A percentile compares a stretch with the other conserved stretches of the same genome.
These are phyloP conservation scores for Lachancea fermentati DNA, from an alignment of 805 yeast species.

Conservation along the genomic window DNA sequence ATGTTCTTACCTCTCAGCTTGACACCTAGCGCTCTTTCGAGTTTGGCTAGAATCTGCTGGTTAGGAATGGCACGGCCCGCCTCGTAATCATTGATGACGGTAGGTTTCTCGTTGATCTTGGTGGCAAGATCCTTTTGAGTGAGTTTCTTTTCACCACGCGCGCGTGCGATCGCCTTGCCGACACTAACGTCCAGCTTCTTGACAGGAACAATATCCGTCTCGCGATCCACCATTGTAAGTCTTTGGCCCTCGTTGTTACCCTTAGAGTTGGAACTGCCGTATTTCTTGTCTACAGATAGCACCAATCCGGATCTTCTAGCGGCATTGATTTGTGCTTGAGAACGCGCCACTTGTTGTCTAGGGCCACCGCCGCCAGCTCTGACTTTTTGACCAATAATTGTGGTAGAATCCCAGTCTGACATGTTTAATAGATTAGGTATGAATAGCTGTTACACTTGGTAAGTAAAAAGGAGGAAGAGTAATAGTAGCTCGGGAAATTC, in stretches of 20 bases:
- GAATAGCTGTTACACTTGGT: background rate
- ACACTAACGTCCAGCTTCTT: slow-evolving; percentile 79
- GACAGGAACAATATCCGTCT: slow-evolving; percentile 89
- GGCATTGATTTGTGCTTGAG: slow-evolving; percentile 74
- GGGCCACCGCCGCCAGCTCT: slow-evolving; percentile 88
- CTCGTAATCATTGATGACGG: slow-evolving; percentile 91
- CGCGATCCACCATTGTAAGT: slow-evolving; percentile 86
- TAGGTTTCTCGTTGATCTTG: slow-evolving; percentile 92
- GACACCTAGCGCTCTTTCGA: slow-evolving; percentile 91
- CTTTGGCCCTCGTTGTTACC: slow-evolving; percentile 90
- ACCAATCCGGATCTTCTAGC: slow-evolving; percentile 92
- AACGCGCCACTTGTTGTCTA: slow-evolving; percentile 73
- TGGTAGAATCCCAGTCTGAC: slow-evolving; percentile 90
- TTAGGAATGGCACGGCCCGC: slow-evolving; percentile 95
- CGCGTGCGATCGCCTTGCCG: slow-evolving; percentile 81
- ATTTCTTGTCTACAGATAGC: slow-evolving; percentile 89
- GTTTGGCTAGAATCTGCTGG: slow-evolving; percentile 87
- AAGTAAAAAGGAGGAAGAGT: background rate
- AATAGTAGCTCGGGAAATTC: background rate
- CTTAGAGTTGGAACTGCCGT: slow-evolving; percentile 57
- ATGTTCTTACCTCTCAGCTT: slow-evolving; percentile 94
- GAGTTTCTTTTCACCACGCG: slow-evolving; percentile 79
- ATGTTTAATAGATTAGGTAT: slow-evolving; percentile 15
- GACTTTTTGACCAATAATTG: slow-evolving; percentile 84
- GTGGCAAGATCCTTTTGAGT: slow-evolving; percentile 97